Conservation (phyloP, 2,329 filamentous ascomycete genomes). For the Dactylella cylindrospora region DNA sequence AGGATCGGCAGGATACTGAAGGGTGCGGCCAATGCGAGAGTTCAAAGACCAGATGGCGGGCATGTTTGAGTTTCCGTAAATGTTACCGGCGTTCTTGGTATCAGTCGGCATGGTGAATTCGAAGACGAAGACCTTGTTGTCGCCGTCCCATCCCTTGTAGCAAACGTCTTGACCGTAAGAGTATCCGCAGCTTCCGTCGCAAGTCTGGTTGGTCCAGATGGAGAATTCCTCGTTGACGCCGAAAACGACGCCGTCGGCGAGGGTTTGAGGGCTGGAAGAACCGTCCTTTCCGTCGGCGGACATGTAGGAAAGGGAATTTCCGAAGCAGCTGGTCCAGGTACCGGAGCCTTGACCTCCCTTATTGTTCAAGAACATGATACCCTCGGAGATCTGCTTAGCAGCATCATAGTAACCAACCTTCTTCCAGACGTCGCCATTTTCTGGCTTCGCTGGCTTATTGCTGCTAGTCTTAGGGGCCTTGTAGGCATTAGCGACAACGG, state of each 20-base stretch:
- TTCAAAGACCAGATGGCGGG: conserved; percentile 77
- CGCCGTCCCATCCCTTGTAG: conserved; percentile 68
- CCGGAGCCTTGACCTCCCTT: conserved; percentile 33
- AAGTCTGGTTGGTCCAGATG: conserved; percentile 58
- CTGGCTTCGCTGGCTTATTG: conserved; percentile 20
- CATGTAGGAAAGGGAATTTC: conserved; percentile 62
- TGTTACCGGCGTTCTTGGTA: conserved; percentile 52
- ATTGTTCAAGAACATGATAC: conserved; percentile 39
- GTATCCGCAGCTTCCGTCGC: conserved; percentile 57
- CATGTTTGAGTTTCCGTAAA: conserved; percentile 63
- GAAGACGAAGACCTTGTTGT: conserved; percentile 71
- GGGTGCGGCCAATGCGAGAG: conserved; percentile 68
- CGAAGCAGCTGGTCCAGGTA: conserved; percentile 54
- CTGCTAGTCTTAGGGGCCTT: conserved; percentile 6
- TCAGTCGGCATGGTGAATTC: conserved; percentile 72
- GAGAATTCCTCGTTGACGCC: conserved; percentile 57
- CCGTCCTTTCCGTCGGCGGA: conserved; percentile 56
- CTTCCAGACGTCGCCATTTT: conserved; percentile 17
- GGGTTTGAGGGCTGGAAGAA: conserved; percentile 56
- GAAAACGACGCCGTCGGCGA: conserved; percentile 57
- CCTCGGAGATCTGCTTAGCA: conserved; percentile 17
- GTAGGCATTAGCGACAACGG: conserved; percentile 35
- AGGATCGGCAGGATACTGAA: conserved; percentile 61
- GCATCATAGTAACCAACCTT: conserved; percentile 27
- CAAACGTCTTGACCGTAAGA: conserved; percentile 55